Conservation (phyloP, 2,329 filamentous ascomycete genomes). For the Xenoacremonium recifei region DNA sequence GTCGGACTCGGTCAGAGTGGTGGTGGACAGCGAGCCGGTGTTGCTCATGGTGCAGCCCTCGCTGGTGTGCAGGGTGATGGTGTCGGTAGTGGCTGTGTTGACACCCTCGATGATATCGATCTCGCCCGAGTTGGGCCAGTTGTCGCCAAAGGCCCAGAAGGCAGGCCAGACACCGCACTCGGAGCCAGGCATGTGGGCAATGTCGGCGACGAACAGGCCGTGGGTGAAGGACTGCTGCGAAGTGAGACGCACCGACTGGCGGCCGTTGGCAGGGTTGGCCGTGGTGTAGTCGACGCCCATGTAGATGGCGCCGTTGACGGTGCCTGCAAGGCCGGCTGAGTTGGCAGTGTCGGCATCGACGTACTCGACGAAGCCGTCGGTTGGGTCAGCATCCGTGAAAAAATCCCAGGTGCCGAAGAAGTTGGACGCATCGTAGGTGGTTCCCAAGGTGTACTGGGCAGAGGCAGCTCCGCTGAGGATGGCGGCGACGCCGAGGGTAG, state of each 20-base stretch:
- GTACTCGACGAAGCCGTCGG: conserved; percentile 72
- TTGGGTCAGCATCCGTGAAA: conserved; percentile 63
- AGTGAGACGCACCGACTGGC: conserved; percentile 67
- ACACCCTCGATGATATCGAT: conserved; percentile 82
- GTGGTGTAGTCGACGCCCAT: conserved; percentile 68
- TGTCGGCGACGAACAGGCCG: conserved; percentile 71
- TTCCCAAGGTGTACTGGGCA: conserved; percentile 44
- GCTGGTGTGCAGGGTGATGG: conserved; percentile 67
- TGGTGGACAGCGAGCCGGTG: conserved; percentile 45
- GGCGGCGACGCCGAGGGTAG: conserved; percentile 28
- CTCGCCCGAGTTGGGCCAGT: conserved; percentile 70
- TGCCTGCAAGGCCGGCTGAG: conserved; percentile 56
- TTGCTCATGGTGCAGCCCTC: conserved; percentile 57
- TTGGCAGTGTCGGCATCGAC: conserved; percentile 58
- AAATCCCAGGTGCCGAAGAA: conserved; percentile 58
- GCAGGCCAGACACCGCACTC: conserved; percentile 76
- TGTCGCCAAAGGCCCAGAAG: conserved; percentile 65
- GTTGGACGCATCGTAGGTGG: conserved; percentile 50
- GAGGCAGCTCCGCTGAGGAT: conserved; percentile 25
- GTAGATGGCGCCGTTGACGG: conserved; percentile 55
- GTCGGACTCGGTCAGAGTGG: conserved; percentile 46
- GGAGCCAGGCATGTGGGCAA: conserved; percentile 72
- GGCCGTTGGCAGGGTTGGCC: conserved; percentile 54
- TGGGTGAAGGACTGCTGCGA: conserved; percentile 65
- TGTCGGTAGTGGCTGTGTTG: conserved; percentile 58